Evolutionary conservation across 2,329 filamentous ascomycete species (phyloP).

Genomic region (Diaporthe longicolla): DNA sequence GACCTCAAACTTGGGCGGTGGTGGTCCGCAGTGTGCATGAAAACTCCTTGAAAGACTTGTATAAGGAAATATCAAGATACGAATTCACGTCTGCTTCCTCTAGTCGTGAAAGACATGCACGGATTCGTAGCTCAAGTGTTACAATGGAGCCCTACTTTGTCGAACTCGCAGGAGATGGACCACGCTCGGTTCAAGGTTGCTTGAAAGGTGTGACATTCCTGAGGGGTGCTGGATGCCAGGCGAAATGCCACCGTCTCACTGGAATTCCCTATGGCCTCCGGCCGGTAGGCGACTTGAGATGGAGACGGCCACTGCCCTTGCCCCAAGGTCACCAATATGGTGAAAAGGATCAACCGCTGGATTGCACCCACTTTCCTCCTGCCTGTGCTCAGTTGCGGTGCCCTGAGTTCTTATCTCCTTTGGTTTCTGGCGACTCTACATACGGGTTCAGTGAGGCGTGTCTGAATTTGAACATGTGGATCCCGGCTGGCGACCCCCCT

Average conservation of each 20-base stretch:
- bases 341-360: not conserved
- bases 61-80: too few relatives aligned
- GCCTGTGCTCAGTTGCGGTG: not conserved
- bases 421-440: not conserved
- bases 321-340: not conserved
- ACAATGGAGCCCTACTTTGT: not conserved
- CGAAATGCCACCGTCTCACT: slow-evolving; percentile 1
- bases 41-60: too few relatives aligned
- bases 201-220: not conserved
- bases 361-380: not conserved
- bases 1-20: too few relatives aligned
- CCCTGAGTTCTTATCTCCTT: not conserved
- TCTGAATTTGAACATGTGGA: not conserved
- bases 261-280: not conserved
- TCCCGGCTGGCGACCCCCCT: not conserved
- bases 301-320: not conserved
- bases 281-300: not conserved
- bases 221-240: not conserved
- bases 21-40: too few relatives aligned
- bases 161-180: not conserved
- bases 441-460: not conserved
- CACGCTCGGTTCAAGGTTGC: not conserved
- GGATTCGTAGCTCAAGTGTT: not conserved
- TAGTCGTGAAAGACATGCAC: too few relatives aligned
- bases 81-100: too few relatives aligned